Conservation (phyloP, 129 eudicot species). For the Dittrichia graveolens region DNA sequence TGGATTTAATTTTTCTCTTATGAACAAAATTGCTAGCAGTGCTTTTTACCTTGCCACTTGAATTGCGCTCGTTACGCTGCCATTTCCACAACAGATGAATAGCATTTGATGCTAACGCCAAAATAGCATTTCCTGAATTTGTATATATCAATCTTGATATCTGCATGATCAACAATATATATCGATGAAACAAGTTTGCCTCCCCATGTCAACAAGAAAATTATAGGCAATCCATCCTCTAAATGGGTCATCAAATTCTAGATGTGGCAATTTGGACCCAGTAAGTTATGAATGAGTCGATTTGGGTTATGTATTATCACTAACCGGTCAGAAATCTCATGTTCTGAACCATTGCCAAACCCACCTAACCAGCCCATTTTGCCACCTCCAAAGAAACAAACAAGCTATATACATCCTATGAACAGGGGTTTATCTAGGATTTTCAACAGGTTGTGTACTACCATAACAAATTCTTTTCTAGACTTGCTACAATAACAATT, state of each 20-base stretch:
- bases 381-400: background rate
- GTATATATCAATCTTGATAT: conserved; percentile 56
- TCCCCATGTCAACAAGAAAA: conserved; percentile 24
- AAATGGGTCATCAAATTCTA: background rate
- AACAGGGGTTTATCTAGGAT: conserved; percentile 1
- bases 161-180: conserved; percentile 34
- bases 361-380: background rate
- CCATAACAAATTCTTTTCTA: too few relatives aligned
- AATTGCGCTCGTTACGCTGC: conserved; percentile 38
- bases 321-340: background rate
- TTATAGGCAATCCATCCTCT: background rate
- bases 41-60: conserved; percentile 42
- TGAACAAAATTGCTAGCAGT: background rate
- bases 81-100: conserved; percentile 69
- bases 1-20: background rate
- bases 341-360: background rate
- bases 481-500: background rate
- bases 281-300: background rate
- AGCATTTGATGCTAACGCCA: conserved; percentile 58
- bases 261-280: background rate
- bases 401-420: background rate
- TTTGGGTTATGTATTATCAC: background rate
- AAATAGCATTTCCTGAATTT: conserved; percentile 51
- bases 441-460: background rate
- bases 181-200: conserved; percentile 2